phyloP scores from a whole-genome alignment of 805 yeast species.

The Wickerhamiella vanderwaltii region DNA sequence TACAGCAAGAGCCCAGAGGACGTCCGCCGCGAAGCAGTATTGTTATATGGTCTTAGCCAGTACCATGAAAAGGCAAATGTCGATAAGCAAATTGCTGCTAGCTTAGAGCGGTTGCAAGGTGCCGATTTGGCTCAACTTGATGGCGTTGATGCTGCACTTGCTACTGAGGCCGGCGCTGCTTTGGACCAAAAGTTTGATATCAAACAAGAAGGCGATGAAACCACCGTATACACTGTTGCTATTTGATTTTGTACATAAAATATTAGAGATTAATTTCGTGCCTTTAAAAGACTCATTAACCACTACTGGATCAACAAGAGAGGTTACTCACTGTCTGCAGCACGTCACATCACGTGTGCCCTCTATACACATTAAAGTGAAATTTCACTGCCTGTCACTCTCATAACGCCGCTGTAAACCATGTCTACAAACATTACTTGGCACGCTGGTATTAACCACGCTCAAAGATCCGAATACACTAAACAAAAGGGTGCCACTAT shows the following conservation, averaged over 20 bases:
- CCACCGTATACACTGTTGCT: constrained; percentile 2
- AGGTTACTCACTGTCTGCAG: neutral
- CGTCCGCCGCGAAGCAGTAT: constrained; percentile 14
- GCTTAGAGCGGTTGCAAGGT: neutral
- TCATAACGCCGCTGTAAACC: constrained; percentile 12
- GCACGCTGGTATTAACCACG: constrained; percentile 82
- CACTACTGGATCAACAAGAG: neutral
- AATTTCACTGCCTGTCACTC: no score
- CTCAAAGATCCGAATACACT: constrained; percentile 58
- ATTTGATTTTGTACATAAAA: neutral
- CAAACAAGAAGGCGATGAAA: constrained; percentile 4
- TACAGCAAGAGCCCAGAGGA: constrained; percentile 12
- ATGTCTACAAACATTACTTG: constrained; percentile 97
- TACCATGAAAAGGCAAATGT: constrained; percentile 13
- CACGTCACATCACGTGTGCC: constrained; percentile 7
- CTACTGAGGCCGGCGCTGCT: constrained; percentile 10
- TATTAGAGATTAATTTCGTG: neutral
- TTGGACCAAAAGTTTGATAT: constrained; percentile 1
- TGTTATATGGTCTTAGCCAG: constrained; percentile 16
- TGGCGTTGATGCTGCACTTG: constrained; percentile 11
- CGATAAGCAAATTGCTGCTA: constrained; percentile 3
- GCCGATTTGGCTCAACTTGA: neutral
- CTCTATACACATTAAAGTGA: neutral
- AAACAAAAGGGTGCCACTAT: constrained; percentile 81
- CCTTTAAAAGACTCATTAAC: neutral